Base-by-base conservation (phyloP, 192 early-diverging fungal genomes). In the Oehlia diaphana region DNA sequence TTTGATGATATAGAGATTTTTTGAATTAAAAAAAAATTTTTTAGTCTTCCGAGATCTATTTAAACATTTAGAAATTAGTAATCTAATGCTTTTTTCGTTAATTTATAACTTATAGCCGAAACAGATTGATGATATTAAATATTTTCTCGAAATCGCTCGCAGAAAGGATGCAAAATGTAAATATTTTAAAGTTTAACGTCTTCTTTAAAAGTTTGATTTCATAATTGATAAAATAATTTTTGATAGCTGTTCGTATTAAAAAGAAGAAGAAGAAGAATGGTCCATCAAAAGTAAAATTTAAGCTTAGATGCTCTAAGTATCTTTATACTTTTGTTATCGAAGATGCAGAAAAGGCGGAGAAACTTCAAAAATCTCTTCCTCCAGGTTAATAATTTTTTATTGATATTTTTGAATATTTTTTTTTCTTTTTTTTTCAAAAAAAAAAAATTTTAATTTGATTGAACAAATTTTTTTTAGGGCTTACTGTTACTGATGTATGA, bases 191-290 rank as follows among this genome's bases (percentile, higher is more conserved):
- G 42, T 68, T 78, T 66, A 31, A 5, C 23, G 65, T n/a, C 44
- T 64, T 23, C 31, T 31, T n/a, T 12, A 9, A 39, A 19, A 39
- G 26, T 65, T 42, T 0, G 13, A 21, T 39, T 42, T 19, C 7
- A 31, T 69, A n/a, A 44, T 49, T 16, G 19, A 23, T 69, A 69
- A 68, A 26, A 16, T 4, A 65, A 31, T 73, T 13, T 79, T 67
- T 44, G 76, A 37, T 82, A 90, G 87, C 92, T 84, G 92, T 95
- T 78, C 93, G 93, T 86, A 94, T 99, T 87, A 98, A 98, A 95
- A 96, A 97, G 92, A 96, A 92, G 86, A 98, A 92, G 86, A 98
- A 98, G 95, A 96, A 97, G 93, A 96, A 92, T 90, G 92, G 88
- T 83, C 79, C 82, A 49, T 89, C 88, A 80, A 83, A 94, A 81